Evolutionary conservation across 78 protist species (phyloP).

Genomic region (Dictyostelium firmibasis): DNA sequence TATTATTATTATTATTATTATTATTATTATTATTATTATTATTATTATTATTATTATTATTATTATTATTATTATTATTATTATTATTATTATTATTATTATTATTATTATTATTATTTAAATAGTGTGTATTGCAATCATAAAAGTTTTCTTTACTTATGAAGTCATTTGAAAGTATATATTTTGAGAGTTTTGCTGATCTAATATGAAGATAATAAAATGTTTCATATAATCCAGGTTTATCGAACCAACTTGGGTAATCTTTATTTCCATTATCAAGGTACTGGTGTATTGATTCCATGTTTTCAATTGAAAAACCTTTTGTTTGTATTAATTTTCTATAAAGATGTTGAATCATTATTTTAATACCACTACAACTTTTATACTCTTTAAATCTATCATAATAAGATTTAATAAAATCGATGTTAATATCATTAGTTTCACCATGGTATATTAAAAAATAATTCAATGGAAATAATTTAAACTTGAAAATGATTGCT

Average conservation of each 20-base stretch:
- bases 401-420: background rate
- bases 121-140: background rate
- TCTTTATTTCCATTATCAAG: background rate
- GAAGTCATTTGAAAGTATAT: background rate
- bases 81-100: no score
- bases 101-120: no score
- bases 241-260: background rate
- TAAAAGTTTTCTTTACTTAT: background rate
- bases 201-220: background rate
- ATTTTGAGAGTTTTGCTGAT: background rate
- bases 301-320: background rate
- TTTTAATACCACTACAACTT: background rate
- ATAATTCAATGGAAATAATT: no score
- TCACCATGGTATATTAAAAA: background rate
- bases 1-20: no score
- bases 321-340: background rate
- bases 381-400: background rate
- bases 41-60: no score
- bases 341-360: background rate
- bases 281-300: background rate
- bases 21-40: no score
- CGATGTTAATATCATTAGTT: no score
- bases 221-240: background rate
- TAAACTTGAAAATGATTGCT: background rate
- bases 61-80: no score